phyloP scores from a whole-genome alignment of 2,329 filamentous ascomycete genomes.

The Plectosphaerella sp. region DNA sequence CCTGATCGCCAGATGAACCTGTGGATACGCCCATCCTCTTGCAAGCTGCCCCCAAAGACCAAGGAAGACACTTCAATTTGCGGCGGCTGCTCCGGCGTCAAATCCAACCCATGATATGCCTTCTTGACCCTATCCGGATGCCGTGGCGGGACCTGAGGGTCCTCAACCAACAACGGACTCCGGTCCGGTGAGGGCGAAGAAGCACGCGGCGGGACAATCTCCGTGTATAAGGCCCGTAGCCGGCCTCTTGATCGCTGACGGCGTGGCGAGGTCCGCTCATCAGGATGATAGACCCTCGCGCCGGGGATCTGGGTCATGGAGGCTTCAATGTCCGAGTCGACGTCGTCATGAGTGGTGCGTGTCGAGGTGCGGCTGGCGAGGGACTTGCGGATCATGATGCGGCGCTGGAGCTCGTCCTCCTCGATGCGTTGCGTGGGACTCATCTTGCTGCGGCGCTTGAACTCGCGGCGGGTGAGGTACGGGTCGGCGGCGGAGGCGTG shows the following conservation, averaged over 20 bases:
- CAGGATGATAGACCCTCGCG: too few species aligned
- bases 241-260: not conserved
- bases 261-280: not conserved
- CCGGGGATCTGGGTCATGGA: not conserved
- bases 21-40: not conserved
- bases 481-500: conserved; percentile 17
- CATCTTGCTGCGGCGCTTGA: conserved; percentile 19
- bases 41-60: not conserved
- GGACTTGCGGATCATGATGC: conserved; percentile 39
- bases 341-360: not conserved
- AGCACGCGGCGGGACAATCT: conserved; percentile 2
- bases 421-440: conserved; percentile 17
- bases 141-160: not conserved
- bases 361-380: conserved; percentile 16
- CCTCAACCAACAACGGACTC: not conserved
- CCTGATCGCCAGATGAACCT: not conserved
- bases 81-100: not conserved
- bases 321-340: not conserved
- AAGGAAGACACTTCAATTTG: not conserved
- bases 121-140: not conserved
- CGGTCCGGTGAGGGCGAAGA: not conserved
- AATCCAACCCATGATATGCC: not conserved
- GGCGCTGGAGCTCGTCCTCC: conserved; percentile 31
- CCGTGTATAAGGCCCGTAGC: conserved; percentile 6
- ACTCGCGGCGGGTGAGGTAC: conserved; percentile 16